Conservation (phyloP, 805 yeast genomes). For the Suhomyces sp. region DNA sequence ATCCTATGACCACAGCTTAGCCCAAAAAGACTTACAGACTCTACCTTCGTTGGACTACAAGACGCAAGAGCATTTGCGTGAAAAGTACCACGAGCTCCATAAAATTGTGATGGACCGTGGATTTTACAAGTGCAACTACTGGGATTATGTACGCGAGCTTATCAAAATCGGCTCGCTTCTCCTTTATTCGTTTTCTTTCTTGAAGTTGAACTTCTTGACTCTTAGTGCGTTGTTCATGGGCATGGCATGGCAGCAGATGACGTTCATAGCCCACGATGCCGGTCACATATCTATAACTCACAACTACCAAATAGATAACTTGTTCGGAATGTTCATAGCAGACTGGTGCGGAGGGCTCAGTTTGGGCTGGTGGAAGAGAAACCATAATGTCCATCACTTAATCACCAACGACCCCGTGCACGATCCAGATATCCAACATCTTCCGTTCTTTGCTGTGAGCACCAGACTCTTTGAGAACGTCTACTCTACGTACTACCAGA, state of each 20-base stretch:
- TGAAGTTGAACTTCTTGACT: constrained; percentile 43
- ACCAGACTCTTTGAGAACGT: constrained; percentile 63
- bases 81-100: constrained; percentile 62
- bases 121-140: constrained; percentile 68
- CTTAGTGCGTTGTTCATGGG: constrained; percentile 68
- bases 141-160: constrained; percentile 68
- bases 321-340: constrained; percentile 70
- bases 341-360: constrained; percentile 85
- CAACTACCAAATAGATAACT: constrained; percentile 69
- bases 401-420: constrained; percentile 91
- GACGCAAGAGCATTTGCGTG: constrained; percentile 58
- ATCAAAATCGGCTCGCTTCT: constrained; percentile 57
- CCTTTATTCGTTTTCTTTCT: constrained; percentile 46
- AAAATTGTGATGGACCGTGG: constrained; percentile 52
- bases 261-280: constrained; percentile 86
- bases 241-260: constrained; percentile 83
- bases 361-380: constrained; percentile 92
- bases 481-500: constrained; percentile 78
- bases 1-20: constrained; percentile 55
- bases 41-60: constrained; percentile 65
- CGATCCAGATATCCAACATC: constrained; percentile 91
- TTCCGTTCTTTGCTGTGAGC: constrained; percentile 88
- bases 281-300: constrained; percentile 86
- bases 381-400: constrained; percentile 90
- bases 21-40: constrained; percentile 51